phyloP scores from a whole-genome alignment of 306 rosid genomes.

The Fragaria ananassa region DNA sequence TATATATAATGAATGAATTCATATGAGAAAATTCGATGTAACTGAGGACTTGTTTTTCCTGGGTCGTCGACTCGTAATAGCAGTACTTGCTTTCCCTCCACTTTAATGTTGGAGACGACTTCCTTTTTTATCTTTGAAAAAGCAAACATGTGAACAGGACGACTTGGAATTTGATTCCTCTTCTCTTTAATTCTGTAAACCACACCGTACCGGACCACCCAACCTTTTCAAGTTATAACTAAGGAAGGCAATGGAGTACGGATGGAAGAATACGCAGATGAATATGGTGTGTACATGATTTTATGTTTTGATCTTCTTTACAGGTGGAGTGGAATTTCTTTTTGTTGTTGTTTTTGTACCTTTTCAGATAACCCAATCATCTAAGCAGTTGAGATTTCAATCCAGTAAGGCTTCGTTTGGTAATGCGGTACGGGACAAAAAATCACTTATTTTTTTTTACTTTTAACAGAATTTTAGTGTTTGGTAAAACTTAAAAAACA shows the following conservation, averaged over 20 bases:
- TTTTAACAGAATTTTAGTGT: too few species aligned
- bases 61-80: not conserved
- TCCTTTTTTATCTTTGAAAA: not conserved
- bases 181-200: not conserved
- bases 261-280: not conserved
- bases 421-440: too few species aligned
- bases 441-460: too few species aligned
- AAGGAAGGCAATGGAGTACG: not conserved
- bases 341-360: not conserved
- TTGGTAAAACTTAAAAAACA: too few species aligned
- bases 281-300: not conserved
- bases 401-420: not conserved
- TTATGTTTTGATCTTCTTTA: not conserved
- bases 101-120: conserved; percentile 8
- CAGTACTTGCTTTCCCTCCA: not conserved
- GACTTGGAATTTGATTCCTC: not conserved
- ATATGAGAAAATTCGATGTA: not conserved
- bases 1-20: too few species aligned
- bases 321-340: not conserved
- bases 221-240: not conserved
- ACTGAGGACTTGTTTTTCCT: not conserved
- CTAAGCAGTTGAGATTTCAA: too few species aligned
- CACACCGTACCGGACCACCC: not conserved
- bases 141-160: not conserved
- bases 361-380: not conserved